Percentiles rank a stretch among this genome's conserved stretches.
Evolutionary conservation across 345 rosid genomes (phyloP).

Genomic region (Durio zibethinus): DNA sequence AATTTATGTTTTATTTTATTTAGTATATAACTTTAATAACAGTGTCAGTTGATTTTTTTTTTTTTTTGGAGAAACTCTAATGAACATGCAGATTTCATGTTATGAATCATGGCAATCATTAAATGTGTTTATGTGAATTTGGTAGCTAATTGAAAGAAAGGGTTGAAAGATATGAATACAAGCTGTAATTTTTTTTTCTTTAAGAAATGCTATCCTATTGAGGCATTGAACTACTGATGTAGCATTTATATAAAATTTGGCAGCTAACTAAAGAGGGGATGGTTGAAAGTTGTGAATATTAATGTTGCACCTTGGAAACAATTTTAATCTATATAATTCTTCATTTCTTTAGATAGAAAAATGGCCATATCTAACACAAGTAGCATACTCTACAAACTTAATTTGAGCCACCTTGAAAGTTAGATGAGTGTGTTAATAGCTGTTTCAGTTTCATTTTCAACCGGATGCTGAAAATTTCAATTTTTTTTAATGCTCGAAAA

Average conservation of each 20-base stretch:
- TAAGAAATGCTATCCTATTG: not conserved
- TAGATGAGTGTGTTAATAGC: not conserved
- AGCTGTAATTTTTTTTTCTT: conserved; percentile 1
- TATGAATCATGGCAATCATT: not conserved
- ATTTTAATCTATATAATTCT: not conserved
- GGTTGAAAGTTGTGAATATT: not conserved
- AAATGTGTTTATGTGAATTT: not conserved
- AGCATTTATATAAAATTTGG: not conserved
- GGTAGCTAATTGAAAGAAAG: not conserved
- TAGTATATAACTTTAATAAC: not conserved
- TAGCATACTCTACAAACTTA: conserved; percentile 1
- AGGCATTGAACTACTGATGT: not conserved
- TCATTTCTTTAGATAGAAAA: not conserved
- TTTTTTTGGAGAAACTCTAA: not conserved
- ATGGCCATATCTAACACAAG: not conserved
- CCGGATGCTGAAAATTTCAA: too few relatives aligned
- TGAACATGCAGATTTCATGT: not conserved
- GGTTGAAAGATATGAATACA: not conserved
- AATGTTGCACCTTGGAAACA: not conserved
- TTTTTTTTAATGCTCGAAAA: too few relatives aligned
- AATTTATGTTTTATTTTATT: not conserved
- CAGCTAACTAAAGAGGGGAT: conserved; percentile 2
- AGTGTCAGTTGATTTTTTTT: not conserved
- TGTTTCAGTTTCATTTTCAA: too few relatives aligned
- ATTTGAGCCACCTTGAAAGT: not conserved